Conservation (phyloP, 768 basidiomycete species). For the Rhodosporidiobolus odoratus region DNA sequence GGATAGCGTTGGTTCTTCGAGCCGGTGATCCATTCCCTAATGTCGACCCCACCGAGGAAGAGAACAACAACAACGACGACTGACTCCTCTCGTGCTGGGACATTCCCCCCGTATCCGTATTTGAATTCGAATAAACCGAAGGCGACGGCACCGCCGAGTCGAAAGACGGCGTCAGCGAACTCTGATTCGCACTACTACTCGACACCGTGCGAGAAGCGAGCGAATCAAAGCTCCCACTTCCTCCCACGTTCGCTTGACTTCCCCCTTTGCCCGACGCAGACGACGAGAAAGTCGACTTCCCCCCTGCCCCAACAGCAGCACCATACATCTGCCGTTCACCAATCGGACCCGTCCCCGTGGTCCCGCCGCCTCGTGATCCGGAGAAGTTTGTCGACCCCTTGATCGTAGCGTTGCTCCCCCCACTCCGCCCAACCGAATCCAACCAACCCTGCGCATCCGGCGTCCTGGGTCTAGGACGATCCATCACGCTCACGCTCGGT, state of each 20-base stretch:
- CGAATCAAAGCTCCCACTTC: constrained; percentile 11
- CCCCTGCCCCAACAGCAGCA: background rate
- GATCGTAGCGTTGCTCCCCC: background rate
- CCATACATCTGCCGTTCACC: background rate
- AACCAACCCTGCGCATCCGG: constrained; percentile 16
- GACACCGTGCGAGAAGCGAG: background rate
- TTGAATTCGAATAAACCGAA: background rate
- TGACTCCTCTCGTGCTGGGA: background rate
- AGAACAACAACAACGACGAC: background rate
- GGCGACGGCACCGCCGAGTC: background rate
- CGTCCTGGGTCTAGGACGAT: constrained; percentile 22
- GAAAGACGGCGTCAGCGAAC: too few species aligned
- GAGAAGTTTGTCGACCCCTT: background rate
- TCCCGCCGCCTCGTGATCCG: background rate
- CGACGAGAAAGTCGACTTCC: background rate
- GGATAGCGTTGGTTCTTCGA: too few species aligned
- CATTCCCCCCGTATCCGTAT: too few species aligned
- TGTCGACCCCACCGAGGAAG: background rate
- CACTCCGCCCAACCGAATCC: background rate
- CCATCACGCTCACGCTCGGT: constrained; percentile 7
- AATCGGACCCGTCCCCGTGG: background rate
- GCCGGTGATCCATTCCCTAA: too few species aligned
- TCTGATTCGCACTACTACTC: too few species aligned
- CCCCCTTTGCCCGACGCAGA: too few species aligned
- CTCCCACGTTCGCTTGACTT: background rate